Conservation (phyloP, 495 filamentous ascomycete species). For the Stereocaulon alpinum region DNA sequence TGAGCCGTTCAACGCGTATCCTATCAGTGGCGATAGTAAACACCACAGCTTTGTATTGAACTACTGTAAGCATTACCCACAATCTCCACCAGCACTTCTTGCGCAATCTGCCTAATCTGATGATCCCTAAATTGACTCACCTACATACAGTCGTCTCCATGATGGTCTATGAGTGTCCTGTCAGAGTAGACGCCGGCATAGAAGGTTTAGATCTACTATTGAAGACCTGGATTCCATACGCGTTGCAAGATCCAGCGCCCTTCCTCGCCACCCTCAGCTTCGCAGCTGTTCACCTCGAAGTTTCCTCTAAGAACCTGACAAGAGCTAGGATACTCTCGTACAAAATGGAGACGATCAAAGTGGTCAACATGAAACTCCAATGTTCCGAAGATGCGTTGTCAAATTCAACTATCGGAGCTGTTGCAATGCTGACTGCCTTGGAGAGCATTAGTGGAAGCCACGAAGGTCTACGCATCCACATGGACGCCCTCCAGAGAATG, state of each 20-base stretch:
- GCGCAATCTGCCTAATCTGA: no score
- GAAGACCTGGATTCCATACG: neutral
- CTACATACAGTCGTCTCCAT: no score
- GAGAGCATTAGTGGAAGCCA: constrained; percentile 2
- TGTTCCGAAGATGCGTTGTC: neutral
- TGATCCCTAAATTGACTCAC: no score
- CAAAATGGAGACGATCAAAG: neutral
- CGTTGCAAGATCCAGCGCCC: neutral
- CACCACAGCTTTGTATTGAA: no score
- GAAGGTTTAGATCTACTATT: neutral
- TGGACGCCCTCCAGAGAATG: constrained; percentile 10
- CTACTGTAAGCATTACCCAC: no score
- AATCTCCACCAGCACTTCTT: no score
- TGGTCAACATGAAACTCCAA: neutral
- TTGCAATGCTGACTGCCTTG: neutral
- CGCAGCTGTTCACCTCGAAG: neutral
- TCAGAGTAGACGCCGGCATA: no score
- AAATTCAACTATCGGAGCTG: neutral
- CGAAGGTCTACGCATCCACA: constrained; percentile 2
- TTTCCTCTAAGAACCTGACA: neutral
- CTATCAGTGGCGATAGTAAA: no score
- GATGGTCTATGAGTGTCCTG: no score
- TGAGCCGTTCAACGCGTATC: no score
- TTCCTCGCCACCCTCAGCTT: neutral
- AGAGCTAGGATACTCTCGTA: neutral